Conservation (phyloP, 345 rosid species). For the Trapa incisa region DNA sequence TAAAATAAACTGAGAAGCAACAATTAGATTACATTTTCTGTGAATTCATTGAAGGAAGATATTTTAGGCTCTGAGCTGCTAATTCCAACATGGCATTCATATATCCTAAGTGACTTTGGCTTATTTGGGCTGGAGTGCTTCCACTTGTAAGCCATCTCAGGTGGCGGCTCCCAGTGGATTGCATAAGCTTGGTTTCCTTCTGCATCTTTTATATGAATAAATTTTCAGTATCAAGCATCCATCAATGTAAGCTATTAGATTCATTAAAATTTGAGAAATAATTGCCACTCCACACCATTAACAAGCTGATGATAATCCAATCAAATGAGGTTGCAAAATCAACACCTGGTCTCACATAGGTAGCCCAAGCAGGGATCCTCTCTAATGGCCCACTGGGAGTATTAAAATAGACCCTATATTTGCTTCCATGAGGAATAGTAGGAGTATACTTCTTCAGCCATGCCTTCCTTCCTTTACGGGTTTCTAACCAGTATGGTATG, state of each 20-base stretch:
- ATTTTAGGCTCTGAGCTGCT: slow-evolving; percentile 80
- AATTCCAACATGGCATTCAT: slow-evolving; percentile 93
- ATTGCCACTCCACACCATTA: background rate
- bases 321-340: background rate
- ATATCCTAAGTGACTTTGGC: slow-evolving; percentile 80
- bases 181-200: slow-evolving; percentile 75
- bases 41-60: slow-evolving; percentile 69
- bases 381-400: slow-evolving; percentile 84
- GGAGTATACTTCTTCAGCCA: slow-evolving; percentile 83
- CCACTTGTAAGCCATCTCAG: slow-evolving; percentile 72
- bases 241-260: background rate
- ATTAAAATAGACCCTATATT: slow-evolving; percentile 82
- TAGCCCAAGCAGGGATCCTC: slow-evolving; percentile 95
- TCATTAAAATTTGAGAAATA: background rate
- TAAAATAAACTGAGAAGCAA: slow-evolving; percentile 3
- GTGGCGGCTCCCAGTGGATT: slow-evolving; percentile 94
- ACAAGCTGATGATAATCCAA: background rate
- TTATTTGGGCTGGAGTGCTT: slow-evolving; percentile 39
- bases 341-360: slow-evolving; percentile 77
- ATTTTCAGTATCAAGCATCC: background rate
- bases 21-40: slow-evolving; percentile 41
- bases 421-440: slow-evolving; percentile 83
- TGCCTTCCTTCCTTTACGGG: slow-evolving; percentile 88
- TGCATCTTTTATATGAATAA: slow-evolving; percentile 28
- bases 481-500: slow-evolving; percentile 80